phyloP scores from a whole-genome alignment of 2,329 filamentous ascomycete genomes.

The Chrysosporium queenslandicum region DNA sequence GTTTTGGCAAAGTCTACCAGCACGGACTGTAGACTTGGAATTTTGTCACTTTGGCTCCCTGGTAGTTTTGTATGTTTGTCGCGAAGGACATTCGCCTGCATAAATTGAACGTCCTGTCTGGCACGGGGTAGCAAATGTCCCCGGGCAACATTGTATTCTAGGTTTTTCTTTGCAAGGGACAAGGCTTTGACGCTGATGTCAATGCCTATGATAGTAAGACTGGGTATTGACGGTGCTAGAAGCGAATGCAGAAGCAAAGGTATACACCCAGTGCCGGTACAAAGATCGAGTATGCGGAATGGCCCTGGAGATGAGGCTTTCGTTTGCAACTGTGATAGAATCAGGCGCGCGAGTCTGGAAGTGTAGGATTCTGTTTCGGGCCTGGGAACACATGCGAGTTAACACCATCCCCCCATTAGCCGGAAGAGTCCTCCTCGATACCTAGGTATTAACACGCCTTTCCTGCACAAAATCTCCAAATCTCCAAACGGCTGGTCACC shows the following conservation, averaged over 20 bases:
- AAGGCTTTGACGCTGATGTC: conserved; percentile 63
- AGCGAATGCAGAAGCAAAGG: conserved; percentile 62
- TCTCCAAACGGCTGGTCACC: conserved; percentile 80
- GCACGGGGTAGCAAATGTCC: conserved; percentile 23
- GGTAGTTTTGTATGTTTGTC: background rate
- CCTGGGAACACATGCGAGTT: conserved; percentile 24
- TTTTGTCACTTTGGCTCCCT: background rate
- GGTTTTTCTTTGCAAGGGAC: conserved; percentile 55
- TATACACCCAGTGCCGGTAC: conserved; percentile 86
- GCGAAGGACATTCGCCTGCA: conserved; percentile 37
- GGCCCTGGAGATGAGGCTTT: conserved; percentile 15
- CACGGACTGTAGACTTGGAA: background rate
- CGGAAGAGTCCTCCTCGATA: conserved; percentile 14
- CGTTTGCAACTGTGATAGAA: conserved; percentile 22
- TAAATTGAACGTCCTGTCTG: conserved; percentile 37
- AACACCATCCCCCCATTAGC: background rate
- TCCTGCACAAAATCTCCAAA: conserved; percentile 64
- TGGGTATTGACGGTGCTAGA: conserved; percentile 36
- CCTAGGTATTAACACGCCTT: conserved; percentile 77
- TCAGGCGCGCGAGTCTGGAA: conserved; percentile 43
- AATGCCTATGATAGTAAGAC: conserved; percentile 53
- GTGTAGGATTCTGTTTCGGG: conserved; percentile 64
- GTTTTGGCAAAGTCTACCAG: background rate
- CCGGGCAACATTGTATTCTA: conserved; percentile 41
- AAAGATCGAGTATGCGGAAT: conserved; percentile 68